phyloP scores from a whole-genome alignment of 345 rosid genomes.

The Boechera divaricarpa region DNA sequence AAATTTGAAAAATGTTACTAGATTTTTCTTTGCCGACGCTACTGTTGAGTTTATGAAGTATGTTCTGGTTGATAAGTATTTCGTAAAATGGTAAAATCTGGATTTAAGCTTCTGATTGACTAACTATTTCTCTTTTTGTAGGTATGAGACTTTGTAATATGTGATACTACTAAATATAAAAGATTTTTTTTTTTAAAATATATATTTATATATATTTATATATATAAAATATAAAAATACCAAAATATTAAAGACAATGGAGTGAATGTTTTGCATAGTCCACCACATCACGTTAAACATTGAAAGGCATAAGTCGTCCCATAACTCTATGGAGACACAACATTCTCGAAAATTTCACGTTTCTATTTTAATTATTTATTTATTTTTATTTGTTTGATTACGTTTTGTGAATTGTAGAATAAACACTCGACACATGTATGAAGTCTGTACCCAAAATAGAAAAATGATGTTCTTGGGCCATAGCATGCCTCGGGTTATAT shows the following conservation, averaged over 20 bases:
- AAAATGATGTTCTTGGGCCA: slow-evolving; percentile 42
- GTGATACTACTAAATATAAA: too few relatives aligned
- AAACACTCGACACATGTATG: slow-evolving; percentile 36
- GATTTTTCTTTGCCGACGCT: not conserved
- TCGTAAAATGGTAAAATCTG: too few relatives aligned
- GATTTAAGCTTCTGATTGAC: too few relatives aligned
- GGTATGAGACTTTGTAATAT: not conserved
- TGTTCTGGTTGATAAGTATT: not conserved
- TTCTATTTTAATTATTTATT: not conserved
- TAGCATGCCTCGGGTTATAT: slow-evolving; percentile 45
- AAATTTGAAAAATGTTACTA: not conserved
- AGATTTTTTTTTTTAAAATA: too few relatives aligned
- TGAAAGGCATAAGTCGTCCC: slow-evolving; percentile 20
- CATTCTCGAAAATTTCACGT: slow-evolving; percentile 30
- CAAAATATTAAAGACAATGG: slow-evolving; percentile 28
- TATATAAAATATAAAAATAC: not conserved
- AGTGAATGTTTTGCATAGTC: slow-evolving; percentile 37
- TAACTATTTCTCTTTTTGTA: too few relatives aligned
- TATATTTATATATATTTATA: too few relatives aligned
- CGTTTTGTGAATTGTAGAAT: slow-evolving; percentile 23
- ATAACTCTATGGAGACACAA: slow-evolving; percentile 26
- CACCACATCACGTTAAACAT: slow-evolving; percentile 53
- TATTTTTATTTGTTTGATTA: not conserved
- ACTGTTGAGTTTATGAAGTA: not conserved
- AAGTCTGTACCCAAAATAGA: slow-evolving; percentile 5